These are phyloP conservation scores for Dendrostoma leiphaemia DNA, from an alignment of 2,329 filamentous ascomycete genomes.

Conservation along the genomic window DNA sequence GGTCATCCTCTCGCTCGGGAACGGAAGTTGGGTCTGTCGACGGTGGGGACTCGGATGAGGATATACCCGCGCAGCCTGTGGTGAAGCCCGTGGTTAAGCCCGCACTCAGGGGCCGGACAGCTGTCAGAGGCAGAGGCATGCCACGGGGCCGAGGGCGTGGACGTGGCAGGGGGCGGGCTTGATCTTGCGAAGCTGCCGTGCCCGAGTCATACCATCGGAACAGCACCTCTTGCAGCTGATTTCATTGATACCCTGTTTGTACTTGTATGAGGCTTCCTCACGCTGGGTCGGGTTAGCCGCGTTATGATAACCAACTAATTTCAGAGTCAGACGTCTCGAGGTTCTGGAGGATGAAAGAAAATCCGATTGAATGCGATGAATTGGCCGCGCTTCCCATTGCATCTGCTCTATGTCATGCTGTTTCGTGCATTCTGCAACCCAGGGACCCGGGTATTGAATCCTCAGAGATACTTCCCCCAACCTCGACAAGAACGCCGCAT, in stretches of 20 bases:
- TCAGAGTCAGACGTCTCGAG: too few species aligned
- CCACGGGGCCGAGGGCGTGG: constrained; percentile 11
- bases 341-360: too few species aligned
- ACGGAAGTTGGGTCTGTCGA: constrained; percentile 15
- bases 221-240: too few species aligned
- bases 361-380: background rate
- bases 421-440: background rate
- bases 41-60: constrained; percentile 7
- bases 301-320: too few species aligned
- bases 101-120: constrained; percentile 9
- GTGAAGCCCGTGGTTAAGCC: constrained; percentile 18
- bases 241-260: too few species aligned
- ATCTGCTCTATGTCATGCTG: background rate
- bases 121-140: constrained; percentile 9
- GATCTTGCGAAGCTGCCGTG: background rate
- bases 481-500: background rate
- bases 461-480: background rate
- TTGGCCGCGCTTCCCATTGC: background rate
- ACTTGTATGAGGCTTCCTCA: too few species aligned
- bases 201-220: background rate
- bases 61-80: constrained; percentile 6
- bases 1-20: constrained; percentile 12
- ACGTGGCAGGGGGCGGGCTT: constrained; percentile 13
- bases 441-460: too few species aligned
- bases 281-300: too few species aligned